Conservation (phyloP, 192 early-diverging fungal species). For the Allomyces macrogynus region DNA sequence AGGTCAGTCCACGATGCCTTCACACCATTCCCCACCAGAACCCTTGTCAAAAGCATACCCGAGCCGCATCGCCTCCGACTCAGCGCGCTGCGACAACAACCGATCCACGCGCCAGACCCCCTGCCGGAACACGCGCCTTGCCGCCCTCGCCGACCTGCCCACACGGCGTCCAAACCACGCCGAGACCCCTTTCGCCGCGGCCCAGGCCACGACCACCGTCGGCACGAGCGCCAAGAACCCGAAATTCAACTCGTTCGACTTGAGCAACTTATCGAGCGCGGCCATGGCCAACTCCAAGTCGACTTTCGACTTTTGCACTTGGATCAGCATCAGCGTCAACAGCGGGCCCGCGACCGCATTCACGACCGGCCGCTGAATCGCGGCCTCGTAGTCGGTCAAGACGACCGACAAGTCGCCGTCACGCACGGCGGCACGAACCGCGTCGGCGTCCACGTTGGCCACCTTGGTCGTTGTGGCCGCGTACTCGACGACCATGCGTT, state of each 20-base stretch:
- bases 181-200: slow-evolving; percentile 14
- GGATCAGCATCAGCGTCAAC: slow-evolving; percentile 50
- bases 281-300: slow-evolving; percentile 80
- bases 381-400: slow-evolving; percentile 53
- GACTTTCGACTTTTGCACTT: slow-evolving; percentile 87
- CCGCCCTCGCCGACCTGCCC: too few relatives aligned
- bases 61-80: too few relatives aligned
- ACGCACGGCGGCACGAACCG: slow-evolving; percentile 31
- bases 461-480: slow-evolving; percentile 30
- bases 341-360: slow-evolving; percentile 37
- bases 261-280: slow-evolving; percentile 75
- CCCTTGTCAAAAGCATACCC: too few relatives aligned
- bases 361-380: slow-evolving; percentile 32
- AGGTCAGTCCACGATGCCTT: too few relatives aligned
- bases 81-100: too few relatives aligned
- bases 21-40: too few relatives aligned
- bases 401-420: slow-evolving; percentile 66
- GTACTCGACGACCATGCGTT: slow-evolving; percentile 76
- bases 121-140: too few relatives aligned
- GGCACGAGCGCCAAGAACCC: slow-evolving; percentile 65
- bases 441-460: slow-evolving; percentile 7
- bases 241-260: slow-evolving; percentile 91
- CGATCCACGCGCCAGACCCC: too few relatives aligned
- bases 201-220: slow-evolving; percentile 36
- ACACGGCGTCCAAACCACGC: not conserved